Conservation (phyloP, 2,329 filamentous ascomycete species). For the Colletotrichum melonis region DNA sequence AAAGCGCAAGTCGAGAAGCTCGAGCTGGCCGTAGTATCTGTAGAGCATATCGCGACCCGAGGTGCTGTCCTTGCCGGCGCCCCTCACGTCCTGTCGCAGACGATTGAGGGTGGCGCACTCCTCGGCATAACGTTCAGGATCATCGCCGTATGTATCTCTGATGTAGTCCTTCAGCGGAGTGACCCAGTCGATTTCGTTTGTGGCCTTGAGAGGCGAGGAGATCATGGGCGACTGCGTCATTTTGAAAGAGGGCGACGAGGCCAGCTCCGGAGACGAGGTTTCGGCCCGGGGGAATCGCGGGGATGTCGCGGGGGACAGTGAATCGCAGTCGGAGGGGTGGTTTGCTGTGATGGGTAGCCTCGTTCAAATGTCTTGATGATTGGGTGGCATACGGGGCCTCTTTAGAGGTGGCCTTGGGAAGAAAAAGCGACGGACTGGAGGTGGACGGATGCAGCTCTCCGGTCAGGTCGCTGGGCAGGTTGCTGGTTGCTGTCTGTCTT, state of each 20-base stretch:
- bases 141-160: slow-evolving; percentile 91
- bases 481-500: slow-evolving; percentile 23
- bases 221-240: slow-evolving; percentile 96
- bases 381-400: slow-evolving; percentile 33
- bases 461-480: slow-evolving; percentile 11
- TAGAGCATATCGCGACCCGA: slow-evolving; percentile 94
- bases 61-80: slow-evolving; percentile 95
- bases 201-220: slow-evolving; percentile 90
- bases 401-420: slow-evolving; percentile 24
- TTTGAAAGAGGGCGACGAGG: slow-evolving; percentile 38
- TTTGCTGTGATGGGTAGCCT: slow-evolving; percentile 22
- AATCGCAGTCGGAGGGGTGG: slow-evolving; percentile 15
- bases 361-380: slow-evolving; percentile 30
- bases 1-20: slow-evolving; percentile 92
- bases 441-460: slow-evolving; percentile 31
- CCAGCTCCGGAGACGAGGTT: slow-evolving; percentile 13
- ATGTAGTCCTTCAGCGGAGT: slow-evolving; percentile 93
- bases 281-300: slow-evolving; percentile 3
- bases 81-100: slow-evolving; percentile 97
- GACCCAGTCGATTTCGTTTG: slow-evolving; percentile 99
- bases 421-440: slow-evolving; percentile 17
- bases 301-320: slow-evolving; percentile 7
- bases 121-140: slow-evolving; percentile 94
- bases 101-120: slow-evolving; percentile 96
- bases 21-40: slow-evolving; percentile 96